Evolutionary conservation across 306 rosid species (phyloP), one percentile per base, ranked within the genome.

Genomic region (Castanea crenata): DNA sequence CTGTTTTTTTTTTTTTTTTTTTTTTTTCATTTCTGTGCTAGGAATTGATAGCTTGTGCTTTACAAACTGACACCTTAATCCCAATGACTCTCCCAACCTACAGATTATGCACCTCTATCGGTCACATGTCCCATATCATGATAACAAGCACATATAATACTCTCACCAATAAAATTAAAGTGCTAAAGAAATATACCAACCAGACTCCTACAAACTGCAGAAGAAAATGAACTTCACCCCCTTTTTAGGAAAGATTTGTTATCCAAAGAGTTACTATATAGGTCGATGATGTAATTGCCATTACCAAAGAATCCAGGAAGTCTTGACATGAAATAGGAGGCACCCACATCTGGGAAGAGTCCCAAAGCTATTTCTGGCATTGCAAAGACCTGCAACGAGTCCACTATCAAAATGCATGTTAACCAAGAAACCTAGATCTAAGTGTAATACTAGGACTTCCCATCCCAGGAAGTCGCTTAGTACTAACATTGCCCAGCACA

Each of bases 301-400:
- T 67, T 92, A 95, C 99, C 98, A 73, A 91, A 88, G 88, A 89
- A 95, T 82, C 99, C 97, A 51, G 92, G 88, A 71, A 95, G 92
- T 85, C 99, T 92, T 73, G 99, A 90, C 87, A 95, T 80, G 88
- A 83, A 95, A 76, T 91, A 95, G 38, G 99, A 82, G 71, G 97
- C 89, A 73, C 99, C 99, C 57, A 92, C 91, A 88, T 95, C 99
- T 31, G 99, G 99, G 80, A 95, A 95, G 80, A 91, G 92, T 44
- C 99, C 99, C 86, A 95, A 83, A 75, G 91, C 90, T 74, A 97
- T 90, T 89, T 95, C 99, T 58, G 98, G 99, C 99, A 95, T 95
- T 68, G 99, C 98, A 73, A 95, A 95, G 44, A 95, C 91, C 99
- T 95, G 89, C 78, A 86, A 76, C 2, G 3, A 3, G 54, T 46